These are phyloP conservation scores for Trichoderma asperellum DNA, from an alignment of 2,329 filamentous ascomycete species.

Conservation along the genomic window DNA sequence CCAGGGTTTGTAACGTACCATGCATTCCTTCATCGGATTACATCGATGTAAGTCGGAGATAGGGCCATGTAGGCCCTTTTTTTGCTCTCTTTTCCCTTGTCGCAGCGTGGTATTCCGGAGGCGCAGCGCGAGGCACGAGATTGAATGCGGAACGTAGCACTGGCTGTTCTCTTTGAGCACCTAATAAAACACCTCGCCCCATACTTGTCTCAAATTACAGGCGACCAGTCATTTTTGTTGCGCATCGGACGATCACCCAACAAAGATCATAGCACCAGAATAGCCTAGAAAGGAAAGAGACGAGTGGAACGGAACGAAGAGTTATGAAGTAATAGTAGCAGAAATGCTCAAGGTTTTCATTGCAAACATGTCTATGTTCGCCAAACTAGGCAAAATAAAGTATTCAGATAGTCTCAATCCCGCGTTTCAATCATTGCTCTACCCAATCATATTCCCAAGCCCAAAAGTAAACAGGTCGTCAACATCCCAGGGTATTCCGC, in stretches of 20 bases:
- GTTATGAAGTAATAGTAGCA: background rate
- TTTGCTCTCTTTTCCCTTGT: background rate
- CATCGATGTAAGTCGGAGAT: background rate
- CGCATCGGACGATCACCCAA: constrained; percentile 27
- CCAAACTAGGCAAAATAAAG: constrained; percentile 17
- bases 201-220: constrained; percentile 27
- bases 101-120: constrained; percentile 14
- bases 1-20: background rate
- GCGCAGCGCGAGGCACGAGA: constrained; percentile 18
- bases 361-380: constrained; percentile 19
- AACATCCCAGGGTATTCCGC: constrained; percentile 30
- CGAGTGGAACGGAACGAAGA: background rate
- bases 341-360: constrained; percentile 18
- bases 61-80: background rate
- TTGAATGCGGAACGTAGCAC: constrained; percentile 27
- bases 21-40: background rate
- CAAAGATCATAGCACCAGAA: constrained; percentile 21
- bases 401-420: constrained; percentile 15
- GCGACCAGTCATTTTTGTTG: constrained; percentile 26
- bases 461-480: constrained; percentile 13
- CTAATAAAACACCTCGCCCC: constrained; percentile 26
- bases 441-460: constrained; percentile 20
- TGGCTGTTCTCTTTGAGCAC: background rate
- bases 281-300: background rate
- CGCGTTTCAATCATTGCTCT: constrained; percentile 28